Conservation (phyloP, 495 filamentous ascomycete genomes). For the Talaromyces nanjingensis region DNA sequence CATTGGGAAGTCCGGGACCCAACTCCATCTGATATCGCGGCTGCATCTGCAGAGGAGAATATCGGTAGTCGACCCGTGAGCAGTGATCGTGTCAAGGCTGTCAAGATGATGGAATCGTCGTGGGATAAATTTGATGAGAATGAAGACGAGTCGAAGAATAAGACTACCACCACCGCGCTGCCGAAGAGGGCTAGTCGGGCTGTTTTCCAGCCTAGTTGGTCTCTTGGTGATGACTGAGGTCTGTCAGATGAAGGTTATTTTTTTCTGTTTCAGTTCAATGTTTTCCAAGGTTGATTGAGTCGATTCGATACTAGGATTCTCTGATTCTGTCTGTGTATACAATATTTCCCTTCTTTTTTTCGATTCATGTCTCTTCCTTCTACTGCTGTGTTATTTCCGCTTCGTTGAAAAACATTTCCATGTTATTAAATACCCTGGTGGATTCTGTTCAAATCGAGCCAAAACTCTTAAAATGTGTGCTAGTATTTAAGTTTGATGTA, state of each 20-base stretch:
- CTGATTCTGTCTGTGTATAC: constrained; percentile 15
- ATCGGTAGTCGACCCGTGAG: constrained; percentile 49
- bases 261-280: neutral
- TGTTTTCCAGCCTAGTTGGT: constrained; percentile 23
- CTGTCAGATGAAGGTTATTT: constrained; percentile 18
- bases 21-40: constrained; percentile 33
- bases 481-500: too few relatives aligned
- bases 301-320: constrained; percentile 13
- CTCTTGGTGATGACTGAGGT: constrained; percentile 13
- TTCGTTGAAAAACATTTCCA: neutral
- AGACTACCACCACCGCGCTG: constrained; percentile 11
- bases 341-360: constrained; percentile 2
- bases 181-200: constrained; percentile 13
- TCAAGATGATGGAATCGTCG: constrained; percentile 58
- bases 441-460: neutral
- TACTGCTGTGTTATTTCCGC: neutral
- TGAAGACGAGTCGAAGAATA: constrained; percentile 41
- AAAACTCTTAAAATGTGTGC: too few relatives aligned
- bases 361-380: neutral
- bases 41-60: constrained; percentile 26
- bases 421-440: neutral
- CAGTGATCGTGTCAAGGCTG: constrained; percentile 29
- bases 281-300: constrained; percentile 8
- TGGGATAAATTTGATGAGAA: constrained; percentile 55
- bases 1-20: constrained; percentile 67